These are phyloP conservation scores for Neonectria faginata DNA, from an alignment of 2,329 filamentous ascomycete genomes.

Conservation along the genomic window DNA sequence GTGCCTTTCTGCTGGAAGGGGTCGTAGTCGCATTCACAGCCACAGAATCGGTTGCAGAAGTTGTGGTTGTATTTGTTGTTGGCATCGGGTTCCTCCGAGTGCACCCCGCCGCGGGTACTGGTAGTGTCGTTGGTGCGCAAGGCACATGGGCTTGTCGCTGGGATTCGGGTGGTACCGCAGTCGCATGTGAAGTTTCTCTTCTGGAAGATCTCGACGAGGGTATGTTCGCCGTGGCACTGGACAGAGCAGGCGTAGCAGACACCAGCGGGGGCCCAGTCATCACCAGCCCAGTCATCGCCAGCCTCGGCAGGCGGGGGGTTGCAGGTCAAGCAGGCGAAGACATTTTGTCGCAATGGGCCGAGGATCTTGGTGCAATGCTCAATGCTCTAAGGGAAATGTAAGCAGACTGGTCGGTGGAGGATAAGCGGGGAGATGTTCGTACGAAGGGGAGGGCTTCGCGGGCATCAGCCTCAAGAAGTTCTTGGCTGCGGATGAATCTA, in stretches of 20 bases:
- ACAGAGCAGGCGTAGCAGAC: slow-evolving; percentile 98
- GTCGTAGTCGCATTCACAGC: slow-evolving; percentile 89
- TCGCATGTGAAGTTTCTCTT: slow-evolving; percentile 98
- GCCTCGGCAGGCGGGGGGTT: slow-evolving; percentile 78
- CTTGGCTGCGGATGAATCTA: slow-evolving; percentile 89
- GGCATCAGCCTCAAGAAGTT: slow-evolving; percentile 92
- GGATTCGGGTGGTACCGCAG: slow-evolving; percentile 88
- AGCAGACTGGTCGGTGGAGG: slow-evolving; percentile 32
- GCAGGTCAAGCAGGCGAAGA: slow-evolving; percentile 95
- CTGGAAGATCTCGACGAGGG: slow-evolving; percentile 92
- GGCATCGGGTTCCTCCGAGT: slow-evolving; percentile 76
- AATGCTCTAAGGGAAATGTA: slow-evolving; percentile 74
- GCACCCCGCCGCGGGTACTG: slow-evolving; percentile 80
- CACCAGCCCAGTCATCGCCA: slow-evolving; percentile 64
- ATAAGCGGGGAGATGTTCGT: slow-evolving; percentile 47
- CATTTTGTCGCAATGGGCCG: slow-evolving; percentile 84
- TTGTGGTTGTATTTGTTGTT: slow-evolving; percentile 96
- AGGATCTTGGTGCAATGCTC: slow-evolving; percentile 93
- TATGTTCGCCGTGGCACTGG: slow-evolving; percentile 95
- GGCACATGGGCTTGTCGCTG: slow-evolving; percentile 76
- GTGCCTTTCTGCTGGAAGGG: slow-evolving; percentile 91
- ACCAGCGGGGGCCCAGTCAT: slow-evolving; percentile 71
- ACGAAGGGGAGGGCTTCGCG: slow-evolving; percentile 95
- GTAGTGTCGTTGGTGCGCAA: slow-evolving; percentile 79
- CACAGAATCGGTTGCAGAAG: slow-evolving; percentile 92